Conservation (phyloP, 176 grass and related monocot genomes). For the bread wheat (Triticum aestivum) region IWGSC_CS_RefSeq_v2.1 NC_057802.1:500557566-500558065, state of each 20-base stretch:
- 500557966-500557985: neutral
- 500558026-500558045: neutral
- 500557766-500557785: neutral
- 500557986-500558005: neutral
- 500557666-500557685: neutral
- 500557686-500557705: neutral
- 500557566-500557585: neutral
- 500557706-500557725: neutral
- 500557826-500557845: neutral
- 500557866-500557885: neutral
- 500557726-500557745: neutral
- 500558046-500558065: neutral
- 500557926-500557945: neutral
- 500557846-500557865: neutral
- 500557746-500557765: neutral
- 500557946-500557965: neutral
- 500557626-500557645: neutral
- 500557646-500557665: neutral
- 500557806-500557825: neutral
- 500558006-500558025: neutral
- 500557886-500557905: neutral
- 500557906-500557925: neutral
- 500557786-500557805: constrained; percentile 6
- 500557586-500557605: neutral
- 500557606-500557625: neutral